A percentile compares a stretch with the other conserved stretches of the same genome.
Evolutionary conservation across 129 eudicot genomes (phyloP).

Genomic region (Apium graveolens): DNA sequence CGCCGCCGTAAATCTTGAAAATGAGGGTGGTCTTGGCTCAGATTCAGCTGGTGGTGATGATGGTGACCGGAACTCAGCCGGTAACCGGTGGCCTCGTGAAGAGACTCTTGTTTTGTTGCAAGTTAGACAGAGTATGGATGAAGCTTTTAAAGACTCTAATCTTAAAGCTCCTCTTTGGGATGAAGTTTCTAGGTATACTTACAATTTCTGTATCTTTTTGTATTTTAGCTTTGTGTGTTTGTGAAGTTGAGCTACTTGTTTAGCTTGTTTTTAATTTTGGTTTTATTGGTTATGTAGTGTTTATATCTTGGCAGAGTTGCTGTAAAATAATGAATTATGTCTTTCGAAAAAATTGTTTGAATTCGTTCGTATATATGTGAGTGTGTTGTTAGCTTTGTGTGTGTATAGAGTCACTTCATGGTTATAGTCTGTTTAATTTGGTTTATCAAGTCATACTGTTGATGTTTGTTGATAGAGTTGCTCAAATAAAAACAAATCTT

Average conservation of each 20-base stretch:
- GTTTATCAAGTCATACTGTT: background rate
- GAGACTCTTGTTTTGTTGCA: conserved; percentile 49
- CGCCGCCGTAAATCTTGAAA: conserved; percentile 26
- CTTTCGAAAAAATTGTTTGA: background rate
- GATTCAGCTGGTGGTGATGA: conserved; percentile 5
- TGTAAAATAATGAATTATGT: background rate
- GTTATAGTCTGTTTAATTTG: background rate
- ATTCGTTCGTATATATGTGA: background rate
- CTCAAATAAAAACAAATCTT: background rate
- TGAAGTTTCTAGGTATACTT: conserved; percentile 45
- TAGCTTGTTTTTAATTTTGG: background rate
- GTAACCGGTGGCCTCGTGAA: conserved; percentile 45
- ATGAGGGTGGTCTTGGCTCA: conserved; percentile 16
- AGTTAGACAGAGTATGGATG: conserved; percentile 46
- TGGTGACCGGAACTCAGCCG: conserved; percentile 21
- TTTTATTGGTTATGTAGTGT: background rate
- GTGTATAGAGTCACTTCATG: background rate
- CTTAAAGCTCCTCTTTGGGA: conserved; percentile 52
- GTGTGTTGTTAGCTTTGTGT: background rate
- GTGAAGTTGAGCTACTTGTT: background rate
- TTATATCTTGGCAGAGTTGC: background rate
- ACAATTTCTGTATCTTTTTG: background rate
- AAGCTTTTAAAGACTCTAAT: conserved; percentile 29
- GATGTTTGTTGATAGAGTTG: background rate
- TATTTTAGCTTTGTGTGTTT: no score